Percentiles rank a stretch among this genome's conserved stretches.
phyloP scores from a whole-genome alignment of 495 filamentous ascomycete species.

The Penicillium cataractarum region DNA sequence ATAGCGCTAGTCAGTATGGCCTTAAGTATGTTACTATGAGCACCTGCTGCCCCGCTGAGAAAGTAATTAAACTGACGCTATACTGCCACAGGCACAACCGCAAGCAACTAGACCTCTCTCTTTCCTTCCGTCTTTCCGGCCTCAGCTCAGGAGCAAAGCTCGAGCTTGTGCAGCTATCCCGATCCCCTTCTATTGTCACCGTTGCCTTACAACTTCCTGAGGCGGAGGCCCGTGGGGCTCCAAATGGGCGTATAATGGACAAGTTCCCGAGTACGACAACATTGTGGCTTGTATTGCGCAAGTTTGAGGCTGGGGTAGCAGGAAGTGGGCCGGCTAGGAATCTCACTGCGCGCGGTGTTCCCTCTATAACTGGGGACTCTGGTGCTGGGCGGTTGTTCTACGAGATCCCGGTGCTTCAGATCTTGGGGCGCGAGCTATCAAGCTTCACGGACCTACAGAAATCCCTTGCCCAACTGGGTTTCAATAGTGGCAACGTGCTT shows the following conservation, averaged over 20 bases:
- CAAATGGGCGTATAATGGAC: constrained; percentile 68
- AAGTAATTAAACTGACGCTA: constrained; percentile 12
- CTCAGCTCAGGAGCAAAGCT: constrained; percentile 86
- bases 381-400: constrained; percentile 81
- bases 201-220: constrained; percentile 82
- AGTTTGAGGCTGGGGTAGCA: constrained; percentile 74
- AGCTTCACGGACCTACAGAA: constrained; percentile 83
- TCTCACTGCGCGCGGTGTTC: constrained; percentile 77
- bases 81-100: constrained; percentile 66
- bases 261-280: constrained; percentile 84
- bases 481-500: constrained; percentile 79
- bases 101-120: constrained; percentile 81
- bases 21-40: constrained; percentile 65
- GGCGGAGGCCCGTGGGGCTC: constrained; percentile 58
- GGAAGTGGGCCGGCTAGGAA: constrained; percentile 61
- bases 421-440: constrained; percentile 76
- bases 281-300: constrained; percentile 84
- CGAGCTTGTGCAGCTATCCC: constrained; percentile 83
- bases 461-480: constrained; percentile 82
- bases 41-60: not conserved
- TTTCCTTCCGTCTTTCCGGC: constrained; percentile 83
- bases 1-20: constrained; percentile 72
- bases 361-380: constrained; percentile 50
- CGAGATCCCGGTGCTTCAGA: constrained; percentile 79
- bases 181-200: constrained; percentile 78